phyloP scores from a whole-genome alignment of 495 filamentous ascomycete genomes.

The Lasiosphaeriaceae sp. region DNA sequence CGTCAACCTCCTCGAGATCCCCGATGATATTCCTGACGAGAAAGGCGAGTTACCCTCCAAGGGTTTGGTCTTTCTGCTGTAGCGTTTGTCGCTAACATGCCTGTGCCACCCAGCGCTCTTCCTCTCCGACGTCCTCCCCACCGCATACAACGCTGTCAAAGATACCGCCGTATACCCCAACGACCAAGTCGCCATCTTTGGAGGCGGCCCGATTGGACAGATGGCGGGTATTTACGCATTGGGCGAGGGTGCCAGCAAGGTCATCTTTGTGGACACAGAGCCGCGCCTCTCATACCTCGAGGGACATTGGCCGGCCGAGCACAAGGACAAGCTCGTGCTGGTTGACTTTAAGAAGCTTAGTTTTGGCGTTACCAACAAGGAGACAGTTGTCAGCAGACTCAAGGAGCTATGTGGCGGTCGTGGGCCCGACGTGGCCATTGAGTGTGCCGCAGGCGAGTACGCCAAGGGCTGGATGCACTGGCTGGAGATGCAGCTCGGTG shows the following conservation, averaged over 20 bases:
- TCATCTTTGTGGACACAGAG: slow-evolving; percentile 80
- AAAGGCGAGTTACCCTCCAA: slow-evolving; percentile 49
- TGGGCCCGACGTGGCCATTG: slow-evolving; percentile 74
- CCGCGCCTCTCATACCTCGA: slow-evolving; percentile 69
- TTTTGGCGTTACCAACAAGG: slow-evolving; percentile 42
- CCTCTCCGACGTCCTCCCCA: slow-evolving; percentile 74
- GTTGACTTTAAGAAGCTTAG: slow-evolving; percentile 46
- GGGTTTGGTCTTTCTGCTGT: not conserved
- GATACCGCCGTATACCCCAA: slow-evolving; percentile 77
- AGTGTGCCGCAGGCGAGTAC: slow-evolving; percentile 83
- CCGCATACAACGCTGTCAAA: slow-evolving; percentile 77
- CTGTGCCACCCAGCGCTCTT: slow-evolving; percentile 48
- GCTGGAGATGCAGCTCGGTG: slow-evolving; percentile 66
- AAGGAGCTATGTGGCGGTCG: slow-evolving; percentile 65
- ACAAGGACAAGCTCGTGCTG: slow-evolving; percentile 37
- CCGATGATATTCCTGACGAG: slow-evolving; percentile 80
- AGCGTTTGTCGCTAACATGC: not conserved
- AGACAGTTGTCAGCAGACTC: slow-evolving; percentile 63
- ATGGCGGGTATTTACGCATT: slow-evolving; percentile 73
- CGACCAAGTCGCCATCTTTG: slow-evolving; percentile 82
- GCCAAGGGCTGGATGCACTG: slow-evolving; percentile 79
- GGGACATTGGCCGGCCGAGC: slow-evolving; percentile 49
- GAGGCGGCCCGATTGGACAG: slow-evolving; percentile 73
- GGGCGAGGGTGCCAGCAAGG: slow-evolving; percentile 64
- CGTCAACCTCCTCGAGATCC: slow-evolving; percentile 75